Conservation (phyloP, 768 basidiomycete species). For the Leccinum pellstonianum region DNA sequence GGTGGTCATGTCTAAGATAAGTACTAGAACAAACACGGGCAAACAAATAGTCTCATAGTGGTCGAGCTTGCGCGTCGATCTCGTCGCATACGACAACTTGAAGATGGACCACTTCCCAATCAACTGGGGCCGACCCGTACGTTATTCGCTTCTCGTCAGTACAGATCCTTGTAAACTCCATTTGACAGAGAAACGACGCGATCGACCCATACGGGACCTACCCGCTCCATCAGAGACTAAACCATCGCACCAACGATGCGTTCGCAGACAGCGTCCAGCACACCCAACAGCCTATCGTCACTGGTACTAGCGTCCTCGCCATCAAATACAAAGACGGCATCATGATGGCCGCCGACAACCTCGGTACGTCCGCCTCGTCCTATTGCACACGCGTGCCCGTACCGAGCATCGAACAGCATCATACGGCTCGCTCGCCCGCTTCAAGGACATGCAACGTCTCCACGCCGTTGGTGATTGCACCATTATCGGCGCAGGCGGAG, state of each 20-base stretch:
- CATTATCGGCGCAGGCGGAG: slow-evolving; percentile 88
- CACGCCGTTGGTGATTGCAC: slow-evolving; percentile 82
- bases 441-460: slow-evolving; percentile 91
- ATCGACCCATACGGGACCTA: slow-evolving; percentile 76
- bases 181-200: slow-evolving; percentile 55
- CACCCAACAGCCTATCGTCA: slow-evolving; percentile 94
- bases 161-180: neutral
- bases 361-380: slow-evolving; percentile 54
- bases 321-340: slow-evolving; percentile 95
- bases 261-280: slow-evolving; percentile 69
- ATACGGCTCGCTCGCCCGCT: slow-evolving; percentile 94
- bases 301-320: slow-evolving; percentile 94
- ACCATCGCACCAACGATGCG: slow-evolving; percentile 48
- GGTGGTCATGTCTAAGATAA: slow-evolving; percentile 18
- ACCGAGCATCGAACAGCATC: slow-evolving; percentile 59
- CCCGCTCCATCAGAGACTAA: slow-evolving; percentile 64
- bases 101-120: slow-evolving; percentile 82
- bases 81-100: slow-evolving; percentile 2
- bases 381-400: neutral
- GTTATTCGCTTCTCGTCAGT: slow-evolving; percentile 20
- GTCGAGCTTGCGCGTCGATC: slow-evolving; percentile 19
- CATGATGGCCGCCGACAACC: slow-evolving; percentile 98
- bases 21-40: slow-evolving; percentile 11
- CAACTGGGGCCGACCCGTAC: slow-evolving; percentile 79
- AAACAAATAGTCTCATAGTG: slow-evolving; percentile 27